These are phyloP conservation scores for Chimonanthus praecox DNA, from an alignment of 164 flowering plant species.

Conservation along the genomic window DNA sequence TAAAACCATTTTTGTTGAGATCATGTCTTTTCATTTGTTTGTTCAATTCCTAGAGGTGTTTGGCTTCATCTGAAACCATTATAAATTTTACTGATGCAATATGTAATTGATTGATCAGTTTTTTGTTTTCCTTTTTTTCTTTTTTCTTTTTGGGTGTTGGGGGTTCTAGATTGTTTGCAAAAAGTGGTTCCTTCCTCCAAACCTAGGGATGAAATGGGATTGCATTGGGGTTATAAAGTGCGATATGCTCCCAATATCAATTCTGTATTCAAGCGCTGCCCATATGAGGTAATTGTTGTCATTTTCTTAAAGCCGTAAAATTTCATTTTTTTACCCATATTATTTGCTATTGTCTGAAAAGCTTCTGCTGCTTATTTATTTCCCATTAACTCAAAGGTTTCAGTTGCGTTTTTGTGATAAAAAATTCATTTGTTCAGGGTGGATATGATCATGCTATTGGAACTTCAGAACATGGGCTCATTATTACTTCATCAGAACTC, in stretches of 20 bases:
- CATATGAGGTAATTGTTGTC: constrained; percentile 53
- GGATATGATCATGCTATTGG: constrained; percentile 88
- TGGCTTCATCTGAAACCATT: too few species aligned
- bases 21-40: too few species aligned
- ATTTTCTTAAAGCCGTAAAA: neutral
- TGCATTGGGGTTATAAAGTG: constrained; percentile 93
- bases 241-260: constrained; percentile 82
- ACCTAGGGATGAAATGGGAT: constrained; percentile 76
- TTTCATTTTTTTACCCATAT: neutral
- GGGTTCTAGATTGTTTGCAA: constrained; percentile 37
- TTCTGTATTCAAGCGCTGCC: constrained; percentile 61
- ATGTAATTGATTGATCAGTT: neutral
- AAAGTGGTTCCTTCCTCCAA: constrained; percentile 60
- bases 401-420: neutral
- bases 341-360: too few species aligned
- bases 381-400: neutral
- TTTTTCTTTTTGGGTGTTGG: neutral
- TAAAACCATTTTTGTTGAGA: too few species aligned
- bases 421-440: constrained; percentile 39
- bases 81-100: too few species aligned
- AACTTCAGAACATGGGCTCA: constrained; percentile 88
- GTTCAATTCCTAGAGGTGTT: too few species aligned
- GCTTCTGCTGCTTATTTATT: neutral
- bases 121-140: neutral
- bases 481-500: constrained; percentile 69